Percentiles rank a stretch among this genome's conserved stretches.
phyloP scores from a whole-genome alignment of 2,329 filamentous ascomycete genomes.

The Botrytis sinoallii region DNA sequence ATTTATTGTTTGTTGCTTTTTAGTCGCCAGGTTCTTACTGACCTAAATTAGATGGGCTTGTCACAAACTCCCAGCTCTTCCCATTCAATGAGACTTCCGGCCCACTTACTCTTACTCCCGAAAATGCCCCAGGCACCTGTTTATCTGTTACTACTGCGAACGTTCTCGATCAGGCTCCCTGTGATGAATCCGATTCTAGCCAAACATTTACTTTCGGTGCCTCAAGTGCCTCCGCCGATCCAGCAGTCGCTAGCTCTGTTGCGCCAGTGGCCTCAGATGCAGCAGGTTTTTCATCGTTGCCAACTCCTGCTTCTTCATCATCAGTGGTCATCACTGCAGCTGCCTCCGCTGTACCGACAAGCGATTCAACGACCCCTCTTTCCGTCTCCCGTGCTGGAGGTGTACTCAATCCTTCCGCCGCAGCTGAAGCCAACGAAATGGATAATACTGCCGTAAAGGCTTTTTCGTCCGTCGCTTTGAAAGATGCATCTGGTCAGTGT shows the following conservation, averaged over 20 bases:
- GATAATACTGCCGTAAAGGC: slow-evolving; percentile 44
- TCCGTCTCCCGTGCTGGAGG: slow-evolving; percentile 13
- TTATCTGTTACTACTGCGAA: slow-evolving; percentile 42
- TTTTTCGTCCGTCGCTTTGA: slow-evolving; percentile 42
- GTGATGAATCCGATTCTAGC: slow-evolving; percentile 39
- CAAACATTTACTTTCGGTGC: slow-evolving; percentile 43
- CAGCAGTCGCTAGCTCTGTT: neutral
- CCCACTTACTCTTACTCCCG: slow-evolving; percentile 44
- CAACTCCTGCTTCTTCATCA: neutral
- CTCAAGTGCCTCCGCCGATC: slow-evolving; percentile 7
- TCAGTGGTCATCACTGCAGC: neutral
- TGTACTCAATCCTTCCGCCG: slow-evolving; percentile 14
- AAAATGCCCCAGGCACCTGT: slow-evolving; percentile 45
- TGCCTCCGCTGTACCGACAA: neutral
- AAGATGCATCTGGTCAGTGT: slow-evolving; percentile 44
- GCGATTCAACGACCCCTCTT: neutral
- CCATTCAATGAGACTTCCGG: slow-evolving; percentile 29
- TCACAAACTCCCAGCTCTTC: slow-evolving; percentile 19
- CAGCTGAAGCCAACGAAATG: slow-evolving; percentile 43
- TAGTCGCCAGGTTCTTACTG: neutral
- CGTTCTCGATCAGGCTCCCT: slow-evolving; percentile 43
- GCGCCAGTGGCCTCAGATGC: neutral
- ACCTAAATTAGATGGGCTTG: neutral
- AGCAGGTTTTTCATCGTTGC: neutral
- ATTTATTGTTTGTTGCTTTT: neutral